phyloP scores from a whole-genome alignment of 257 asterid species.

The Mitragyna speciosa region DNA sequence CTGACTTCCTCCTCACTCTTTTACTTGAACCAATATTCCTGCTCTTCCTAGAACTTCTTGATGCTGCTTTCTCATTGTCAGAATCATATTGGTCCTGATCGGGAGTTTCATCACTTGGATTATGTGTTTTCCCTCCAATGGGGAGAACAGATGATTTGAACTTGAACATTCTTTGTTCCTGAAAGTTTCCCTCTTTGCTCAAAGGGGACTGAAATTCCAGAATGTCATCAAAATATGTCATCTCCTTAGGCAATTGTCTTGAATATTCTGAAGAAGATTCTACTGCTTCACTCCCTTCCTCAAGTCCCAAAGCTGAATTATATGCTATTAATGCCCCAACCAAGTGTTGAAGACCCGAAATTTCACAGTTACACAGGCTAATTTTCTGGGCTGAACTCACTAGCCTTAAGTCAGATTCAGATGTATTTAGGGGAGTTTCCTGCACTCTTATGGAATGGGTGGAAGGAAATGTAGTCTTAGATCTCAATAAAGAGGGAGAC shows the following conservation, averaged over 20 bases:
- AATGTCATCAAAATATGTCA: slow-evolving; percentile 58
- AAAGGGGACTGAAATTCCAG: slow-evolving; percentile 54
- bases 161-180: slow-evolving; percentile 66
- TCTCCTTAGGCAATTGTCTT: slow-evolving; percentile 37
- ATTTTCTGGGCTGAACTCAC: slow-evolving; percentile 1
- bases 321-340: background rate
- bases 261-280: slow-evolving; percentile 45
- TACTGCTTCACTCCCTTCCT: background rate
- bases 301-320: background rate
- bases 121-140: background rate
- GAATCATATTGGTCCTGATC: slow-evolving; percentile 2
- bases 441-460: background rate
- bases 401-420: background rate
- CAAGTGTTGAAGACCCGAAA: background rate
- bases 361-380: background rate
- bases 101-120: background rate
- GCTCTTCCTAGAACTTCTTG: slow-evolving; percentile 21
- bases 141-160: slow-evolving; percentile 44
- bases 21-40: slow-evolving; percentile 22
- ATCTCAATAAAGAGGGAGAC: background rate
- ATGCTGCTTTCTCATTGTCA: slow-evolving; percentile 5
- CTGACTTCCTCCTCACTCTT: slow-evolving; percentile 43
- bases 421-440: background rate
- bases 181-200: slow-evolving; percentile 32
- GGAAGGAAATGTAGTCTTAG: slow-evolving; percentile 15